Conservation (phyloP, 176 grass and related monocot species). For the Guadua angustifolia region DNA sequence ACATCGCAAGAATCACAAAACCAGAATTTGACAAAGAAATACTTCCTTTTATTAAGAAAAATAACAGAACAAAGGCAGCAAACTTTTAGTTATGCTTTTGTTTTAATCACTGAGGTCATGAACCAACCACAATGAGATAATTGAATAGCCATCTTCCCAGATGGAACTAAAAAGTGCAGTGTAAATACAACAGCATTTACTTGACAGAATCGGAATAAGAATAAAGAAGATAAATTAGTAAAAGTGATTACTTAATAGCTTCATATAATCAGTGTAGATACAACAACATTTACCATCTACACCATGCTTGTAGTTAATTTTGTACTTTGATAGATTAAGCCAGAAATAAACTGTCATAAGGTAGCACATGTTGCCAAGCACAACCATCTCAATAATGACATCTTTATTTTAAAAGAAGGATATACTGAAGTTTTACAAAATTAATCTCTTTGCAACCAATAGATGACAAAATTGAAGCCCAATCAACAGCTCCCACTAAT, state of each 20-base stretch:
- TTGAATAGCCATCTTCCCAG: slow-evolving; percentile 10
- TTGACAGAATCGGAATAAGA: not conserved
- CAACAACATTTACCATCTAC: not conserved
- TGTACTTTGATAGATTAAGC: slow-evolving; percentile 17
- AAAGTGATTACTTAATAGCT: too few species aligned
- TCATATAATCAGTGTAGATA: not conserved
- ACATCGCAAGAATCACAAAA: slow-evolving; percentile 40
- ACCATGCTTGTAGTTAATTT: not conserved
- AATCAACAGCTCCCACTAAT: not conserved
- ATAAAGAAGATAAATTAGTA: not conserved
- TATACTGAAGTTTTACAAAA: not conserved
- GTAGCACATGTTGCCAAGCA: not conserved
- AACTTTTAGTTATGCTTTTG: not conserved
- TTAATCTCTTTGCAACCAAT: not conserved
- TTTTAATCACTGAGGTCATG: not conserved
- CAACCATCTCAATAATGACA: not conserved
- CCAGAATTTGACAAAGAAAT: slow-evolving; percentile 22
- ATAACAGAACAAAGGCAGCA: slow-evolving; percentile 22
- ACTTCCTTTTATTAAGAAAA: not conserved
- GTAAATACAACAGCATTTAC: not conserved
- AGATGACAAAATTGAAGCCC: slow-evolving; percentile 9
- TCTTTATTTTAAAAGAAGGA: not conserved
- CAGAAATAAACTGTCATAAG: not conserved
- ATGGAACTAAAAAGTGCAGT: slow-evolving; percentile 4
- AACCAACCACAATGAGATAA: slow-evolving; percentile 5